A percentile compares a stretch with the other conserved stretches of the same genome.
Evolutionary conservation across 202 grass and related monocot species (phyloP).

Genomic region (Digitaria exilis): DNA sequence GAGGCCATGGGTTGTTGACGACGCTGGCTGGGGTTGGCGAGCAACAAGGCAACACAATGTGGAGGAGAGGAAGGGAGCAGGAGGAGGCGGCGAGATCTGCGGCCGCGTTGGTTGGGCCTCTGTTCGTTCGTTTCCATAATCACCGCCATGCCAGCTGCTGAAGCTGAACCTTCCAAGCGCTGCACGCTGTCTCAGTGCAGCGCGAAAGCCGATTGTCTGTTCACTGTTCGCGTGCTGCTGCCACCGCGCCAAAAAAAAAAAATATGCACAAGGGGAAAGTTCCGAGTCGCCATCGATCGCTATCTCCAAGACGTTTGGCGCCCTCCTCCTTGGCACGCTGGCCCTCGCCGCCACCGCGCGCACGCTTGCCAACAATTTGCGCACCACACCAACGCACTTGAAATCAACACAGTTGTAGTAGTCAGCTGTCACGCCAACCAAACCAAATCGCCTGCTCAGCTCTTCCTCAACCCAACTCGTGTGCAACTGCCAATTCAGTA

Average conservation of each 20-base stretch:
- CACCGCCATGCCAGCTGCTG: too few relatives aligned
- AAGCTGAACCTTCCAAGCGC: conserved; percentile 1
- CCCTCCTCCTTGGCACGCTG: neutral
- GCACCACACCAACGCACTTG: neutral
- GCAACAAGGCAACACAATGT: too few relatives aligned
- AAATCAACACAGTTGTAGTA: neutral
- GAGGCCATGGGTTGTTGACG: neutral
- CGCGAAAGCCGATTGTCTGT: too few relatives aligned
- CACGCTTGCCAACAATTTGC: neutral
- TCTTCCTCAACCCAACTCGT: too few relatives aligned
- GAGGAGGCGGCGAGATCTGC: neutral
- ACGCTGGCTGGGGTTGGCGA: neutral
- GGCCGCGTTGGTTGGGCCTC: neutral
- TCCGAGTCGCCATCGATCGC: neutral
- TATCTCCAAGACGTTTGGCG: neutral
- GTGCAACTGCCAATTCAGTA: too few relatives aligned
- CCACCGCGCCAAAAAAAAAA: too few relatives aligned
- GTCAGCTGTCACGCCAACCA: too few relatives aligned
- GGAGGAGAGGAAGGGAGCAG: too few relatives aligned
- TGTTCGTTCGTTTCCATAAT: neutral
- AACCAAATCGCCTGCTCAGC: neutral
- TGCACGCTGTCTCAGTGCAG: too few relatives aligned
- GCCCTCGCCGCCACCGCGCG: neutral
- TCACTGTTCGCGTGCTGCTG: too few relatives aligned
- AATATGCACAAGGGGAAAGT: too few relatives aligned